Percentiles rank a stretch among this genome's conserved stretches.
These are phyloP conservation scores for Russula foetens DNA, from an alignment of 768 basidiomycete species.

Conservation along the genomic window DNA sequence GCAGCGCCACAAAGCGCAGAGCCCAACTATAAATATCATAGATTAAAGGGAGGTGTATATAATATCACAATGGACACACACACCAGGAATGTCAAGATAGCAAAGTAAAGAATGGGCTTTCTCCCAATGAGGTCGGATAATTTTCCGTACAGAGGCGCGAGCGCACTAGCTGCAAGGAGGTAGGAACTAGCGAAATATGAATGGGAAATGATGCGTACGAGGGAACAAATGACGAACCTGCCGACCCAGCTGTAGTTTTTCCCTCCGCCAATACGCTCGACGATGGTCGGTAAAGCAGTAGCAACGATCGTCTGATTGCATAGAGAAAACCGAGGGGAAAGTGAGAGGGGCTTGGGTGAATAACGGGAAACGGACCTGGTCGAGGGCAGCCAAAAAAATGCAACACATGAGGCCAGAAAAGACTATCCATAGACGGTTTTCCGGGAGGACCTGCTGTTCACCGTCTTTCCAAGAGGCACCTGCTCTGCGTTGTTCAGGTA, in stretches of 20 bases:
- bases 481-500: constrained; percentile 17
- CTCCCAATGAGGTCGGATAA: constrained; percentile 58
- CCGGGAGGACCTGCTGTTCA: constrained; percentile 37
- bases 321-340: background rate
- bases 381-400: constrained; percentile 40
- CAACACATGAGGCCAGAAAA: constrained; percentile 38
- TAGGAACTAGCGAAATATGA: constrained; percentile 47
- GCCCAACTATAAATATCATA: constrained; percentile 42
- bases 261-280: constrained; percentile 36
- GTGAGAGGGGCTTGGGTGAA: background rate
- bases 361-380: constrained; percentile 29
- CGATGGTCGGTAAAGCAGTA: constrained; percentile 44
- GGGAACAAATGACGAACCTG: constrained; percentile 25
- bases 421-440: constrained; percentile 36
- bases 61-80: constrained; percentile 20
- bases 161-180: constrained; percentile 55
- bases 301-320: constrained; percentile 36
- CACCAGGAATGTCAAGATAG: constrained; percentile 63
- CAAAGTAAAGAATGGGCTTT: constrained; percentile 62
- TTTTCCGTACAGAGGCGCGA: constrained; percentile 73
- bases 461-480: constrained; percentile 32
- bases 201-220: background rate
- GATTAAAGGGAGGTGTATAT: background rate
- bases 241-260: constrained; percentile 45
- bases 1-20: constrained; percentile 79